These are phyloP conservation scores for Akanthomyces dipterigenus DNA, from an alignment of 2,329 filamentous ascomycete genomes.

Conservation along the genomic window DNA sequence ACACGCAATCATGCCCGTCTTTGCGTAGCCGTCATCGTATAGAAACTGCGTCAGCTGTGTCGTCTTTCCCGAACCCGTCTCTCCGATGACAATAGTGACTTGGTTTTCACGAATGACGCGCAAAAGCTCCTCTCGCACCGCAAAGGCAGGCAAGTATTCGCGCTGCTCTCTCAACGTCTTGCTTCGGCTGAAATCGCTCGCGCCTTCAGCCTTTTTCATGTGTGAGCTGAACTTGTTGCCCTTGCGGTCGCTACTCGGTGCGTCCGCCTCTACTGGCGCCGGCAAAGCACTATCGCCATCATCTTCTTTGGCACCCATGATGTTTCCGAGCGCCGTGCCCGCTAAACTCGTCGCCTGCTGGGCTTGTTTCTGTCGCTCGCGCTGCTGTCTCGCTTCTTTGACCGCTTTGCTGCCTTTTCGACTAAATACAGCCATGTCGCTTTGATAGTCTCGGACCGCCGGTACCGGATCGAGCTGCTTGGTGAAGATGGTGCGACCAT, in stretches of 20 bases:
- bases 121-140: slow-evolving; percentile 86
- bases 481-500: slow-evolving; percentile 92
- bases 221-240: slow-evolving; percentile 79
- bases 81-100: slow-evolving; percentile 91
- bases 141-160: slow-evolving; percentile 91
- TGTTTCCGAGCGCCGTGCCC: slow-evolving; percentile 84
- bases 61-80: slow-evolving; percentile 96
- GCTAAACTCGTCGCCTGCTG: slow-evolving; percentile 91
- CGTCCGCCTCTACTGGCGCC: slow-evolving; percentile 63
- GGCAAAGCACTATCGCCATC: slow-evolving; percentile 85
- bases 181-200: slow-evolving; percentile 87
- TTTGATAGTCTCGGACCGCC: slow-evolving; percentile 86
- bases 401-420: slow-evolving; percentile 92
- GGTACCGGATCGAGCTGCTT: slow-evolving; percentile 95
- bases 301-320: slow-evolving; percentile 93
- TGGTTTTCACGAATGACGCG: slow-evolving; percentile 94
- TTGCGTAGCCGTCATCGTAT: slow-evolving; percentile 89
- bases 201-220: slow-evolving; percentile 77
- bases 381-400: slow-evolving; percentile 82
- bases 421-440: slow-evolving; percentile 98
- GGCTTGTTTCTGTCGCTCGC: slow-evolving; percentile 87
- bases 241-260: slow-evolving; percentile 40
- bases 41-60: slow-evolving; percentile 96
- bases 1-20: slow-evolving; percentile 84
- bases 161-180: slow-evolving; percentile 87